Conservation (phyloP, 2,329 filamentous ascomycete genomes). For the Didymella segeticola region DNA sequence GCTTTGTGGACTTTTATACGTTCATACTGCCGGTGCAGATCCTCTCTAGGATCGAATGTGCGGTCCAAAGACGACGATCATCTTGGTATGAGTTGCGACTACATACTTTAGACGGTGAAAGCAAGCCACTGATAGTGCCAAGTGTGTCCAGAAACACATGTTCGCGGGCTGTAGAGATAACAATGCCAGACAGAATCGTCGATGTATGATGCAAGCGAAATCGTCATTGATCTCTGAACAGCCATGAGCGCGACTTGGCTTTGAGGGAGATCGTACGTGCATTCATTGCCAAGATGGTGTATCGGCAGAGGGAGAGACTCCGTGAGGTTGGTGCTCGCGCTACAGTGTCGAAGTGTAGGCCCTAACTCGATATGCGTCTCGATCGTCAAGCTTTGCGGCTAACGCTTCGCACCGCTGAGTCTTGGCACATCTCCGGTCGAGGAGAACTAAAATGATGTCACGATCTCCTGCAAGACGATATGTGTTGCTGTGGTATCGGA, state of each 20-base stretch:
- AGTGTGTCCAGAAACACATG: too few relatives aligned
- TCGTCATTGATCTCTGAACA: too few relatives aligned
- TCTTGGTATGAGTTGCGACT: not conserved
- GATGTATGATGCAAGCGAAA: too few relatives aligned
- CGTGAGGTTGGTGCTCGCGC: not conserved
- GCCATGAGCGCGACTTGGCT: not conserved
- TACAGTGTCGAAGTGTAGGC: not conserved
- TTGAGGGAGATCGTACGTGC: not conserved
- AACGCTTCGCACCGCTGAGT: not conserved
- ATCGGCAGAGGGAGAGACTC: not conserved
- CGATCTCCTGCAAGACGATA: not conserved
- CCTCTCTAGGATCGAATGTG: not conserved
- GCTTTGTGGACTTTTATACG: not conserved
- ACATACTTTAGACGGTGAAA: not conserved
- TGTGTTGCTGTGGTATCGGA: too few relatives aligned
- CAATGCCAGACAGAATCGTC: not conserved
- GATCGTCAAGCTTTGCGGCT: slow-evolving; percentile 3
- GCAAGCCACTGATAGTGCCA: too few relatives aligned
- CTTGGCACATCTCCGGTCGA: not conserved
- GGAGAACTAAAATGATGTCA: not conserved
- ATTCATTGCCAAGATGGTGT: not conserved
- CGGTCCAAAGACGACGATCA: not conserved
- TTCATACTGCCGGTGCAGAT: not conserved
- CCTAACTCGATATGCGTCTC: not conserved
- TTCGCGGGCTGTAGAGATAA: not conserved